Evolutionary conservation across 306 rosid genomes (phyloP), one percentile per base, ranked within the genome.

Genomic region (Astragalus glycyphyllos): DNA sequence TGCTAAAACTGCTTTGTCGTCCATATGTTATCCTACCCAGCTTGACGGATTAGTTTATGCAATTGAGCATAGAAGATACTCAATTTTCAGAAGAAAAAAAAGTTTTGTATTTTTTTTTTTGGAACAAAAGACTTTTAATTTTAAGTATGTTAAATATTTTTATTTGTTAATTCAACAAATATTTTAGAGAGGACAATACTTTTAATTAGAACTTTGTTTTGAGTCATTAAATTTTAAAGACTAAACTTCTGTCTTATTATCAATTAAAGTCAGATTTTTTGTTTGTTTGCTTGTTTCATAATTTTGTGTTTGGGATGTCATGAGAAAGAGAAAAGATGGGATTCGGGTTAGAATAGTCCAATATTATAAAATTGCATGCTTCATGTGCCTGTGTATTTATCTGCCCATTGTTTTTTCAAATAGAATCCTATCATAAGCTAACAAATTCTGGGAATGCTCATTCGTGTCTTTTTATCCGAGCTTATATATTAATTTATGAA

Each of bases 401-500:
- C 71, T 69, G 79, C 69, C 76, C 49, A 23, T 53, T 61, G 20
- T 69, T 80, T 72, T 82, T 73, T 82, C 75, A 79, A 68, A 79
- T 75, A 79, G 88, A 86, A 88, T 88, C 86, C 68, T 73, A 76
- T 60, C 80, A 65, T 80, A 63, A 82, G 86, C 83, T 48, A 68
- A 75, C 86, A 81, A 77, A 78, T 75, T 71, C 87, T 87, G 29
- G 94, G 94, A 87, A 87, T 87, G 86, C 93, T 82, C 88, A 72
- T 77, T 84, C 73, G 14, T 82, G 57, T 84, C 85, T 75, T 79
- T 68, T 37, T 78, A 80, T 78, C 59, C 74, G 75, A 65, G 40
- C 38, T 71, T 80, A 31, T 79, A 44, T 53, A 72, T 57, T 72
- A 37, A 51, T 77, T 81, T 81, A 78, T 62, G 71, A 67, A 77